Evolutionary conservation across 202 grass and related monocot genomes (phyloP).

Genomic region (Hordeum pubiflorum): DNA sequence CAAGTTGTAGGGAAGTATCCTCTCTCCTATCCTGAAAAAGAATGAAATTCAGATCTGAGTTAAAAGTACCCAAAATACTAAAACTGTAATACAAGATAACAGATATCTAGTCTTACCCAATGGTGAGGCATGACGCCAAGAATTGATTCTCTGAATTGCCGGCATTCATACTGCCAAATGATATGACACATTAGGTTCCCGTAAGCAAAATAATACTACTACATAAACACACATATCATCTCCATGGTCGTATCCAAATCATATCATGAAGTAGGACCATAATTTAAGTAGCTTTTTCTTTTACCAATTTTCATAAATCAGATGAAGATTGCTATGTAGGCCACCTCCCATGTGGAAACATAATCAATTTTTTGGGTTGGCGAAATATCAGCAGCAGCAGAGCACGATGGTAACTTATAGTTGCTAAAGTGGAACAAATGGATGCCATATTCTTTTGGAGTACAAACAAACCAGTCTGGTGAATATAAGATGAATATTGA

Average conservation of each 20-base stretch:
- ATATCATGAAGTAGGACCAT: background rate
- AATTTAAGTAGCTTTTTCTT: background rate
- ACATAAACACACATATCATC: background rate
- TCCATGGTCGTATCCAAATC: background rate
- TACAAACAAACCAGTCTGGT: constrained; percentile 5
- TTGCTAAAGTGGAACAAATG: background rate
- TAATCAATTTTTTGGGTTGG: background rate
- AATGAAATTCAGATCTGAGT: constrained; percentile 3
- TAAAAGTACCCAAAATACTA: constrained; percentile 1
- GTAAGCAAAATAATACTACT: background rate
- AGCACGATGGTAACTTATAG: background rate
- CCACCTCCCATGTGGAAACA: background rate
- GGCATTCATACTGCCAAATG: constrained; percentile 79
- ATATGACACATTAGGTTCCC: constrained; percentile 13
- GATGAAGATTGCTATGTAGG: background rate
- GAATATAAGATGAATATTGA: background rate
- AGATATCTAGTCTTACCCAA: constrained; percentile 56
- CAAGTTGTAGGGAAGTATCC: constrained; percentile 70
- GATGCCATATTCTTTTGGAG: background rate
- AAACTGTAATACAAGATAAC: background rate
- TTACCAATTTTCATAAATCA: background rate
- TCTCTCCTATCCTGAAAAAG: constrained; percentile 81
- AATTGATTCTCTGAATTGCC: constrained; percentile 91
- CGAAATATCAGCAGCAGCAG: background rate
- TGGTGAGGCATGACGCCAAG: constrained; percentile 89